A percentile compares a stretch with the other conserved stretches of the same genome.
These are phyloP conservation scores for Linderniella brevidens DNA, from an alignment of 257 asterid genomes.

Conservation along the genomic window DNA sequence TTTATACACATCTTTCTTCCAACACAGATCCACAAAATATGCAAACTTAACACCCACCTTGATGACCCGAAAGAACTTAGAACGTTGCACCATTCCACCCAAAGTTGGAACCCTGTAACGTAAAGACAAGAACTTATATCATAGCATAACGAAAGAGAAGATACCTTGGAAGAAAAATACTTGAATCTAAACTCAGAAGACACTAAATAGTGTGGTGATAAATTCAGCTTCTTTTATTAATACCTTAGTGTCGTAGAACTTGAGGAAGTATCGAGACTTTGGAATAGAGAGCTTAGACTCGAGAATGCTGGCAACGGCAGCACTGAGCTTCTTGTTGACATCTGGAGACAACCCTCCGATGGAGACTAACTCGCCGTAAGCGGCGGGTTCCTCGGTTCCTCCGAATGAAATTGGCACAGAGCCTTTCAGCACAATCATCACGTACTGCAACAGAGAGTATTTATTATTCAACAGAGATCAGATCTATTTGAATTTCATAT, in stretches of 20 bases:
- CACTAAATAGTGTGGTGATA: too few relatives aligned
- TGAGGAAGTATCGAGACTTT: constrained; percentile 74
- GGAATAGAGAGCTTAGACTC: constrained; percentile 71
- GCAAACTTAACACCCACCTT: background rate
- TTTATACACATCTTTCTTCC: too few relatives aligned
- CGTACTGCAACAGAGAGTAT: constrained; percentile 42
- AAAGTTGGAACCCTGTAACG: constrained; percentile 41
- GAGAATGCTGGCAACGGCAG: constrained; percentile 59
- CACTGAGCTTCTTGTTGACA: constrained; percentile 81
- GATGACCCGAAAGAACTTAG: too few relatives aligned
- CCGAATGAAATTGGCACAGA: constrained; percentile 88
- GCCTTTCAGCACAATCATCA: constrained; percentile 91
- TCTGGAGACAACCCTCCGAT: constrained; percentile 76
- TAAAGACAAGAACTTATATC: background rate
- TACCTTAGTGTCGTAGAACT: constrained; percentile 84
- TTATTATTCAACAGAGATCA: background rate
- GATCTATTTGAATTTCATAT: background rate
- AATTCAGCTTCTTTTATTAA: constrained; percentile 10
- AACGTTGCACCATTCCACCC: constrained; percentile 71
- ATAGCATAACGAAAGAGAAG: background rate
- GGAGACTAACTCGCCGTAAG: constrained; percentile 79
- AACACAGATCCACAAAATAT: background rate
- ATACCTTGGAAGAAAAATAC: background rate
- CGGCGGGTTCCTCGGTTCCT: constrained; percentile 87
- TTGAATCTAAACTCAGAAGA: background rate